Conservation (phyloP, 345 rosid species). For the Ceriops tagal region DNA sequence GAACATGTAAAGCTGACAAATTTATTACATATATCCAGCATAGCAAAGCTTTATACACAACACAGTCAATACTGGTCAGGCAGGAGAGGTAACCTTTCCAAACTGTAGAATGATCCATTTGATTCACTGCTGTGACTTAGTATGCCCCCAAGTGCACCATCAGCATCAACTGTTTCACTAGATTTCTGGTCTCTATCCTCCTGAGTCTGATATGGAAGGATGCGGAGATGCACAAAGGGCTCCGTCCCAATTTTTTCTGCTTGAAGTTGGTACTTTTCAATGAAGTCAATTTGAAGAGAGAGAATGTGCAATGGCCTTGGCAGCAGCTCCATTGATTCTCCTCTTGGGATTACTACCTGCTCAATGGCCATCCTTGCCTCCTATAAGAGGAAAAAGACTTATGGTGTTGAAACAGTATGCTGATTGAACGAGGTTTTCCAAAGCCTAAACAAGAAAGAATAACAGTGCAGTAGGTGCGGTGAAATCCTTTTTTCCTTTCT, state of each 20-base stretch:
- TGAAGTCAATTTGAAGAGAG: slow-evolving; percentile 60
- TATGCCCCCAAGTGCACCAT: slow-evolving; percentile 27
- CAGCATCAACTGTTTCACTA: slow-evolving; percentile 26
- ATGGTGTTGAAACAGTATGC: not conserved
- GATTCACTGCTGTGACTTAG: slow-evolving; percentile 15
- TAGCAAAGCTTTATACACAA: not conserved
- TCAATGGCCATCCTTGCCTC: slow-evolving; percentile 82
- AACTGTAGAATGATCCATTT: slow-evolving; percentile 35
- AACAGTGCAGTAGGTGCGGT: no score
- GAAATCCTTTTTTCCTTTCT: no score
- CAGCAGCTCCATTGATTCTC: slow-evolving; percentile 62
- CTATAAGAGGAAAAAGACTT: slow-evolving; percentile 31
- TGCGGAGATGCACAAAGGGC: slow-evolving; percentile 40
- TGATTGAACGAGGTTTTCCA: not conserved
- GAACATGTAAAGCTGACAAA: no score
- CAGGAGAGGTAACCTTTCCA: slow-evolving; percentile 54
- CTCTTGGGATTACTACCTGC: slow-evolving; percentile 66
- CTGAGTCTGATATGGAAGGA: slow-evolving; percentile 50
- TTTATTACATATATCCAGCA: not conserved
- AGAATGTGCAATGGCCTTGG: slow-evolving; percentile 56
- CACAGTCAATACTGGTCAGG: slow-evolving; percentile 34
- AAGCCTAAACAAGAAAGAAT: not conserved
- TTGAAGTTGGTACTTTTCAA: slow-evolving; percentile 49
- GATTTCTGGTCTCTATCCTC: slow-evolving; percentile 21
- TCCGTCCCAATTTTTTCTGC: slow-evolving; percentile 55